Evolutionary conservation across 371 early-diverging fungal species (phyloP), one percentile per base, ranked within the genome.

Genomic region (Phascolomyces articulosus): DNA sequence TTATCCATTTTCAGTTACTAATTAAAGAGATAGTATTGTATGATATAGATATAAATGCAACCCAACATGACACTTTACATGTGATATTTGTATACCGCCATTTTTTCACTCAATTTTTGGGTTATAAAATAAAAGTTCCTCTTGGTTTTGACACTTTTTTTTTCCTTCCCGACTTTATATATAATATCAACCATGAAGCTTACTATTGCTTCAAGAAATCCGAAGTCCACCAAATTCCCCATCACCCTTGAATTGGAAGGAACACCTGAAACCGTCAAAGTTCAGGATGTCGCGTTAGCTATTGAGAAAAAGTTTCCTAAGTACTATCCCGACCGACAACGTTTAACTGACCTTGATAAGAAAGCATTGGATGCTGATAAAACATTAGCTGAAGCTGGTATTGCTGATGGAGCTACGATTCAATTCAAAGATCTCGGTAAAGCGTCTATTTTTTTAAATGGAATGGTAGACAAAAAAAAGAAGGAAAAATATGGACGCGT

Each of bases 401-500:
- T 96, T 63, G 73, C 73, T 18, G 88, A 91, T 31, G 87, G 87
- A 24, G 82, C 83, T 49, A 78, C 77, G 2, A 75, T 96, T 34
- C 78, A 82, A 13, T 87, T 96, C 74, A 97, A 95, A 80, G 95
- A 96, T 69, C 84, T 95, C n/a, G 87, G 87, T 81, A 74, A 49
- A 62, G 18, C 4, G 16, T 44, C 16, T 16, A 13, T 44, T 4
- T 44, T 34, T 0, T 34, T 34, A 34, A n/a, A 44, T 6, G 13
- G 53, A 49, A 4, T 15, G 15, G 40, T 21, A 40, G 18, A 38
- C 20, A 24, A 20, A 38, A 40, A 40, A 8, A 47, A 41, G 3
- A 34, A 21, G 21, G 16, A 26, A 57, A 18, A 21, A 34, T 11
- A 1, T 34, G 34, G 11, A 24, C 20, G 16, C 20, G 23, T 31